Conservation (phyloP, 495 filamentous ascomycete genomes). For the Penicillium soppii region DNA sequence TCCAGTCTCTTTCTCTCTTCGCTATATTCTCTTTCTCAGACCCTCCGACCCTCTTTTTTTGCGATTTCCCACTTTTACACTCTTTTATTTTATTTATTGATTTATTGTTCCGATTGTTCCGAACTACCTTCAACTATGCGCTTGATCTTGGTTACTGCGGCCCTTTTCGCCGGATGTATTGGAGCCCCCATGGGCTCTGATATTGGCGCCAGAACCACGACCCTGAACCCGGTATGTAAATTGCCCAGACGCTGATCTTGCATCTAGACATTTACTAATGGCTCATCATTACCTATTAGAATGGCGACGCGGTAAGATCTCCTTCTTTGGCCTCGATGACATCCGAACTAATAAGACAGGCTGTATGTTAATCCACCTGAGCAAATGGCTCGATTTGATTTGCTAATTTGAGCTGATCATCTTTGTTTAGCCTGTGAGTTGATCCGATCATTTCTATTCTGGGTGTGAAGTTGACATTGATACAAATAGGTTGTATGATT, state of each 20-base stretch:
- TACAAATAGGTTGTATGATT: slow-evolving; percentile 1
- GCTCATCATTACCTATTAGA: slow-evolving; percentile 6
- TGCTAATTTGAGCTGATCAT: slow-evolving; percentile 7
- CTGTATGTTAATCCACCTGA: slow-evolving; percentile 4
- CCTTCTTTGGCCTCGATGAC: neutral
- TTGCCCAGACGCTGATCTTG: neutral
- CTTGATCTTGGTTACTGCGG: neutral
- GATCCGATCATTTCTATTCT: neutral
- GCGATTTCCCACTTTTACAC: neutral
- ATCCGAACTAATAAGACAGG: slow-evolving; percentile 5
- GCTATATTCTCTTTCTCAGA: neutral
- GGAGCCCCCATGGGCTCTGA: neutral
- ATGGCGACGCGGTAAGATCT: slow-evolving; percentile 12
- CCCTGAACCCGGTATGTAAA: neutral
- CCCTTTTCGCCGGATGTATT: neutral
- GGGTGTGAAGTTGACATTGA: neutral
- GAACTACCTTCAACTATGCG: neutral
- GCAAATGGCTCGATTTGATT: neutral
- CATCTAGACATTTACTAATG: neutral
- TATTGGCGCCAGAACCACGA: neutral
- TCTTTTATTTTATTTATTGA: neutral
- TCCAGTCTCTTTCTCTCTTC: slow-evolving; percentile 1
- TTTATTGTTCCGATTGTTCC: neutral
- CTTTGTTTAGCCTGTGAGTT: neutral
- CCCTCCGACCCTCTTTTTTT: neutral